Evolutionary conservation across 257 asterid species (phyloP), one percentile per base, ranked within the genome.

Genomic region (Rauvolfia tetraphylla): DNA sequence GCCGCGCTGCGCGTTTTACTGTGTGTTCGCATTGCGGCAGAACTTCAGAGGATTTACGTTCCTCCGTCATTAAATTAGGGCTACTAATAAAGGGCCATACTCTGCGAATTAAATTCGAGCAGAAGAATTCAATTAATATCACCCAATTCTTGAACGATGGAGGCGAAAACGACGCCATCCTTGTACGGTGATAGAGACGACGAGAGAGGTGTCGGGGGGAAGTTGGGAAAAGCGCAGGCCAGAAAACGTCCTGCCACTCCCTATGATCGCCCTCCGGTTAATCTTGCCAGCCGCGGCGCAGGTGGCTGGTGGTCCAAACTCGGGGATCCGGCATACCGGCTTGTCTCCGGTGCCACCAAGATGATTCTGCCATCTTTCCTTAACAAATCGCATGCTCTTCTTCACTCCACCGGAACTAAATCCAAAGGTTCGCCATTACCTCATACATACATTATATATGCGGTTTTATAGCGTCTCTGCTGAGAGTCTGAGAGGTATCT

Each of bases 251-350:
- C 78, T 39, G 3, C 80, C 22, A 83, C 81, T 38, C 89, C 89
- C 3, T 86, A 86, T 41, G 86, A 74, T 73, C 89, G 86, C 36
- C 88, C 86, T 31, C 25, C 80, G 7, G 49, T 75, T 5, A 65
- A 68, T 38, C 76, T 75, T 33, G 42, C 27, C 3, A 41, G 29
- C 58, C 81, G 76, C 39, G 34, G 77, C 75, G 39, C 77, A 5
- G 66, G 59, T 39, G 38, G 83, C 22, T 84, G 88, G 90, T 53
- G 85, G 68, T 79, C 88, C 46, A 84, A 81, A 76, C 61, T 87
- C 27, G 84, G 85, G 41, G 87, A 82, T 80, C 90, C 90, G 23
- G 90, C 88, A 8, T 82, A 75, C 79, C 88, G 87, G 42, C 82
- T 86, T 4, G 80, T 86, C 0, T 58, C 82, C 25, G 81, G 82